Conservation (phyloP, 2,329 filamentous ascomycete genomes). For the Cladorrhinum sp. region DNA sequence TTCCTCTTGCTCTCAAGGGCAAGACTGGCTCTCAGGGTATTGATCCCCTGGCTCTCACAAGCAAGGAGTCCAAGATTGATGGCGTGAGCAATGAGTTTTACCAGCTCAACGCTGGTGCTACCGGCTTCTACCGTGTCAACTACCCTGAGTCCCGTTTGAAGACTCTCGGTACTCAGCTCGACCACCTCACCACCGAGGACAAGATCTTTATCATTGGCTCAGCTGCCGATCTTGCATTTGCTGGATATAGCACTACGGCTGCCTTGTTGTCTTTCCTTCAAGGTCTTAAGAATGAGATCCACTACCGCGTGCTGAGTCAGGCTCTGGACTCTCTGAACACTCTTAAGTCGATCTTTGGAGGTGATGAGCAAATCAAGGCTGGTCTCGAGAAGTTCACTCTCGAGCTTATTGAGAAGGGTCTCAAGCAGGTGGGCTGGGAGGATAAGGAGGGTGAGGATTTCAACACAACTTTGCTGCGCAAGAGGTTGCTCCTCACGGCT, state of each 20-base stretch:
- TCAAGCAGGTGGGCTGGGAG: constrained; percentile 82
- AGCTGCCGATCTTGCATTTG: constrained; percentile 81
- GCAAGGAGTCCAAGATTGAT: constrained; percentile 72
- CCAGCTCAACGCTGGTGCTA: constrained; percentile 87
- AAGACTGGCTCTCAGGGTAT: constrained; percentile 63
- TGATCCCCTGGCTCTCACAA: constrained; percentile 65
- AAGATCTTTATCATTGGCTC: constrained; percentile 92
- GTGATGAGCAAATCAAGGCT: constrained; percentile 67
- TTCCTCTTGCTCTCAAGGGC: constrained; percentile 81
- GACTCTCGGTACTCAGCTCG: constrained; percentile 74
- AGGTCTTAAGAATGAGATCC: constrained; percentile 76
- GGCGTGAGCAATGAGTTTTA: constrained; percentile 80
- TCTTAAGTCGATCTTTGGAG: constrained; percentile 81
- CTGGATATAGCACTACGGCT: constrained; percentile 78
- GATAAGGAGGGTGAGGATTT: constrained; percentile 76
- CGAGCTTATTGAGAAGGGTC: constrained; percentile 70
- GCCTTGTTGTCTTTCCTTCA: constrained; percentile 80
- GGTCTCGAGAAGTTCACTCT: constrained; percentile 77
- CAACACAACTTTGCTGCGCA: constrained; percentile 76
- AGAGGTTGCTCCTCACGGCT: constrained; percentile 73
- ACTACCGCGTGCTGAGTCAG: constrained; percentile 87
- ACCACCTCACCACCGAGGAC: constrained; percentile 77
- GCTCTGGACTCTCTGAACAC: constrained; percentile 72
- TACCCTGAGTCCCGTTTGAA: constrained; percentile 81
- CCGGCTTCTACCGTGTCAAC: constrained; percentile 88